These are phyloP conservation scores for Ophiostoma triangulosporum DNA, from an alignment of 2,329 filamentous ascomycete genomes.

Conservation along the genomic window DNA sequence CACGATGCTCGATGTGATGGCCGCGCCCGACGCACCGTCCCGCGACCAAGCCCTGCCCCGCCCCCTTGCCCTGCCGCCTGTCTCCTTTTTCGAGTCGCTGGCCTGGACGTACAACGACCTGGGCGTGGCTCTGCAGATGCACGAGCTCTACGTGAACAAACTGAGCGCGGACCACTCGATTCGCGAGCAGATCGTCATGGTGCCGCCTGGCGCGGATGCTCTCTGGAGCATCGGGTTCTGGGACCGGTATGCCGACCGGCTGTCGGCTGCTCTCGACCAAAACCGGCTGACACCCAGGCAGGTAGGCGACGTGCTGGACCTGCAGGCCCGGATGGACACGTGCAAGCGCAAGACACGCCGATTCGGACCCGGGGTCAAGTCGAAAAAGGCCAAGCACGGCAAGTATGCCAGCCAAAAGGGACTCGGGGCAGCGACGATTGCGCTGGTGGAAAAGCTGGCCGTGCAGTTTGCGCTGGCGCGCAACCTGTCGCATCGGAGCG, in stretches of 20 bases:
- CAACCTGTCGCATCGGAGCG: slow-evolving; percentile 15
- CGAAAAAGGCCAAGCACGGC: neutral
- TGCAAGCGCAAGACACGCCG: neutral
- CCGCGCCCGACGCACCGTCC: too few relatives aligned
- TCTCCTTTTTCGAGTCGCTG: slow-evolving; percentile 15
- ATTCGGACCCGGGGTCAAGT: neutral
- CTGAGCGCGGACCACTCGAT: neutral
- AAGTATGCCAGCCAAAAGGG: neutral
- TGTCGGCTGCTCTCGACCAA: slow-evolving; percentile 4
- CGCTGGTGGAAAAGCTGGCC: slow-evolving; percentile 15
- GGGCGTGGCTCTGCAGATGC: slow-evolving; percentile 13
- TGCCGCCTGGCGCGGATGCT: neutral
- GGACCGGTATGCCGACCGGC: slow-evolving; percentile 14
- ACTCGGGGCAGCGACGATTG: slow-evolving; percentile 9
- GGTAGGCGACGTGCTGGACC: slow-evolving; percentile 8
- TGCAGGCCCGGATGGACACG: neutral
- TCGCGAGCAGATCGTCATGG: neutral
- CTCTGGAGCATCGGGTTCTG: slow-evolving; percentile 16
- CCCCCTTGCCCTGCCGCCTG: slow-evolving; percentile 6
- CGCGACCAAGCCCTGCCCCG: too few relatives aligned
- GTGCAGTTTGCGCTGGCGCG: slow-evolving; percentile 12
- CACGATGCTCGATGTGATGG: too few relatives aligned
- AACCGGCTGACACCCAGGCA: slow-evolving; percentile 7
- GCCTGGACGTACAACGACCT: slow-evolving; percentile 15
- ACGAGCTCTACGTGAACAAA: slow-evolving; percentile 10